Evolutionary conservation across 129 eudicot genomes (phyloP), one percentile per base, ranked within the genome.

Genomic region (Chrysanthemum seticuspe): DNA sequence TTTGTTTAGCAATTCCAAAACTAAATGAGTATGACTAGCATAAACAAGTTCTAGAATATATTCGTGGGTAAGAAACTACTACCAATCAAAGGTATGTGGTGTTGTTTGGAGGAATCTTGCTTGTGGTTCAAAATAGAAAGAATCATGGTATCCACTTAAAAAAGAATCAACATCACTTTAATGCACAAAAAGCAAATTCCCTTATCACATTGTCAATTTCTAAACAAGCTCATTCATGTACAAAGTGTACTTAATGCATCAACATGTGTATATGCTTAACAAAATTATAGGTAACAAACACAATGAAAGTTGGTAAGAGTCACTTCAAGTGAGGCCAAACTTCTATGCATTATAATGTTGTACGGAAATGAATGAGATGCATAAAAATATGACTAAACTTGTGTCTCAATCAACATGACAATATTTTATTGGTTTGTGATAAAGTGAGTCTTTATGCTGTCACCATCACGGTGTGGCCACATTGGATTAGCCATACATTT

Each of bases 141-240:
- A 78, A 71, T 78, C 76, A 70, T 78, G 64, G 44, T 40, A 71
- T 62, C 76, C 81, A 70, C 81, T 70, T 6, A n/a, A 62, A 61
- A 49, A 34, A 53, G 81, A 77, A 77, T 77, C 81, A 36, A 9
- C 45, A 48, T 72, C 63, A 36, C 58, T 74, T 31, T 11, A 19
- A 65, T 52, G 63, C 76, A 61, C 70, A 78, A 52, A 69, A 53
- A 34, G 21, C 63, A 71, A 40, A 77, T 70, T 78, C 77, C 27
- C 58, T 70, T 62, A 31, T 71, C 48, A 10, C 2, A 45, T 62
- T 74, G 68, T 62, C 59, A 2, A 52, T 52, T 51, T 70, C 58
- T 14, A 77, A 56, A 36, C 5, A 36, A 56, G 50, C 18, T 40
- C 31, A 62, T 40, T 50, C 76, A 70, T 63, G n/a, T 16, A 15